Conservation (phyloP, 2,329 filamentous ascomycete genomes). For the Lecanicillium sp. region DNA sequence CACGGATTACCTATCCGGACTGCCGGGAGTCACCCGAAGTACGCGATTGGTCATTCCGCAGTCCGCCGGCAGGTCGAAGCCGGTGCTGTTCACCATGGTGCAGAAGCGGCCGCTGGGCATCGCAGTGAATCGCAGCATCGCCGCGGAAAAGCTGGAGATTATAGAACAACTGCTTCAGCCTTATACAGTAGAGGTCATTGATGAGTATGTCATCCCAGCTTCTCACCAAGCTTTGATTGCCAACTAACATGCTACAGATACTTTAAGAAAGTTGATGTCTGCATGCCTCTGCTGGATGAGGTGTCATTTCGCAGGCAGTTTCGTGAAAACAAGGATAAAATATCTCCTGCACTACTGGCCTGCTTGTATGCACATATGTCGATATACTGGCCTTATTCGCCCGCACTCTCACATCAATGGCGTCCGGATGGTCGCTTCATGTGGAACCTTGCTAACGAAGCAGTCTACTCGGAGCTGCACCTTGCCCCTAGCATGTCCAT, state of each 20-base stretch:
- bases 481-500: conserved; percentile 51
- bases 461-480: conserved; percentile 52
- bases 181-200: conserved; percentile 40
- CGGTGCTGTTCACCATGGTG: conserved; percentile 39
- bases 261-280: conserved; percentile 47
- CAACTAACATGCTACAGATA: conserved; percentile 29
- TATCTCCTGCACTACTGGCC: conserved; percentile 48
- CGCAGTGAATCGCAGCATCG: conserved; percentile 25
- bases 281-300: conserved; percentile 54
- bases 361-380: conserved; percentile 51
- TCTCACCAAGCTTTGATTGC: background rate
- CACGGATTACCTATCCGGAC: conserved; percentile 44
- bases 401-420: conserved; percentile 33
- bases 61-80: conserved; percentile 22
- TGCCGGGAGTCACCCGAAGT: conserved; percentile 19
- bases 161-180: conserved; percentile 53
- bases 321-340: conserved; percentile 33
- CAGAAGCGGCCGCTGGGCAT: conserved; percentile 37
- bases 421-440: conserved; percentile 52
- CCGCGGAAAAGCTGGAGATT: conserved; percentile 42
- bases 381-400: conserved; percentile 48
- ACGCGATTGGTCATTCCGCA: conserved; percentile 23
- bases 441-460: conserved; percentile 54
- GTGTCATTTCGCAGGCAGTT: conserved; percentile 42
- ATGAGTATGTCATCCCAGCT: conserved; percentile 26